Evolutionary conservation across 768 basidiomycete species (phyloP), one percentile per base, ranked within the genome.

Genomic region (Paxillus ammoniavirescens): DNA sequence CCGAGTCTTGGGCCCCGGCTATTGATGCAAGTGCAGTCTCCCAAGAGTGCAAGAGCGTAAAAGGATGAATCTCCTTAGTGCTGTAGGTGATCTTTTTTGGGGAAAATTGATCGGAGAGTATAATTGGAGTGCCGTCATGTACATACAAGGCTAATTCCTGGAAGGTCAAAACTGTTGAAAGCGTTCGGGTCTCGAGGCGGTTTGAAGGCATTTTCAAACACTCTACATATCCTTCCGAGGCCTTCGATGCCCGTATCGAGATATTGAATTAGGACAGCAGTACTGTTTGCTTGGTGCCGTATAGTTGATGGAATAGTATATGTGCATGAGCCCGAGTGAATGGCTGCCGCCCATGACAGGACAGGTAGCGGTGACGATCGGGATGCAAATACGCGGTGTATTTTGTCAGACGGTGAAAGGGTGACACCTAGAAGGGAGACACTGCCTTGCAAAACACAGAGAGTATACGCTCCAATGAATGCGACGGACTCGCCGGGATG

Each of bases 291-390:
- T 48, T 56, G 52, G 13, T 52, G 43, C 41, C 23, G 63, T 23
- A 65, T 33, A 17, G 37, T 21, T 47, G 28, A 47, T n/a, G 59
- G 55, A 21, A 64, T 33, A 7, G 50, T 42, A 49, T 57, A 55
- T 10, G 58, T 49, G 30, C 56, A 64, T 46, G 48, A 56, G n/a
- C 58, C 43, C 10, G 44, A 47, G 14, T 37, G 50, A 42, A 54
- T 30, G 47, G 64, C 56, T 9, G 56, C 36, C 1, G 59, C 59
- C 58, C 72, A 65, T 14, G 66, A 61, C 73, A 80, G 55, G 69
- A 76, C 64, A 0, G 92, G 90, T 5, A 94, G 64, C 0, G 92
- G 90, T n/a, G 90, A 82, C 0, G 86, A 90, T 3, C 82, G 77
- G 0, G 93, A 91, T 0, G 91, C 88, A 63, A 83, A 95, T 26